Conservation (phyloP, 2,329 filamentous ascomycete species). For the Alternaria arborescens region DNA sequence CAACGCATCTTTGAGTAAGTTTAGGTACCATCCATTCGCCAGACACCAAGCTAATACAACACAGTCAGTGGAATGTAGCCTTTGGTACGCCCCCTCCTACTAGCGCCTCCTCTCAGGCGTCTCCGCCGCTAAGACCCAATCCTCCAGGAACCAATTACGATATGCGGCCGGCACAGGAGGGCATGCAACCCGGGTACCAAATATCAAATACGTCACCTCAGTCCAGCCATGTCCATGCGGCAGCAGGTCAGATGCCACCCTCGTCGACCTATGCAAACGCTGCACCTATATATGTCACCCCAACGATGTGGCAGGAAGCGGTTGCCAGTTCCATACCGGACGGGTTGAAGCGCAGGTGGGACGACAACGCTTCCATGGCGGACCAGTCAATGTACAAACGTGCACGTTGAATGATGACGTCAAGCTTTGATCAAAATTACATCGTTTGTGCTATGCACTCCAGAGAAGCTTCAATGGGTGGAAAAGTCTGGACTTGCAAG, state of each 20-base stretch:
- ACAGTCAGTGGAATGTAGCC: constrained; percentile 92
- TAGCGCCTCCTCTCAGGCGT: constrained; percentile 54
- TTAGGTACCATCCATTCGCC: not conserved
- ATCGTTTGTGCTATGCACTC: not conserved
- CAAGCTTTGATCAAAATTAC: not conserved
- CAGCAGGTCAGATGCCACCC: constrained; percentile 43
- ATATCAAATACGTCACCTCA: constrained; percentile 49
- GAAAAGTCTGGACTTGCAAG: constrained; percentile 7
- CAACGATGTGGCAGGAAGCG: constrained; percentile 61
- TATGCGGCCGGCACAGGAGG: constrained; percentile 47
- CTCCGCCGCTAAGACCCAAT: constrained; percentile 56
- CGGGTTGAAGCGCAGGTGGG: constrained; percentile 57
- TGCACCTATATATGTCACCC: constrained; percentile 54
- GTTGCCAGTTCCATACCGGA: constrained; percentile 54
- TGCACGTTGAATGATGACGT: constrained; percentile 39
- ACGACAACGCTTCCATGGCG: constrained; percentile 49
- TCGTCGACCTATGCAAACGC: constrained; percentile 46
- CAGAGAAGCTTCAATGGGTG: not conserved
- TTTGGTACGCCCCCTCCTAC: constrained; percentile 73
- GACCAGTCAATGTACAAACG: constrained; percentile 52
- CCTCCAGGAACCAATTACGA: constrained; percentile 52
- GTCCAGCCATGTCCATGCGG: constrained; percentile 39
- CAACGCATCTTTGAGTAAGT: constrained; percentile 89
- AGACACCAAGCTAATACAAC: constrained; percentile 22
- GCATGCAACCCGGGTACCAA: constrained; percentile 44